Conservation (phyloP, 2,329 filamentous ascomycete genomes). For the Diaporthe batatas region DNA sequence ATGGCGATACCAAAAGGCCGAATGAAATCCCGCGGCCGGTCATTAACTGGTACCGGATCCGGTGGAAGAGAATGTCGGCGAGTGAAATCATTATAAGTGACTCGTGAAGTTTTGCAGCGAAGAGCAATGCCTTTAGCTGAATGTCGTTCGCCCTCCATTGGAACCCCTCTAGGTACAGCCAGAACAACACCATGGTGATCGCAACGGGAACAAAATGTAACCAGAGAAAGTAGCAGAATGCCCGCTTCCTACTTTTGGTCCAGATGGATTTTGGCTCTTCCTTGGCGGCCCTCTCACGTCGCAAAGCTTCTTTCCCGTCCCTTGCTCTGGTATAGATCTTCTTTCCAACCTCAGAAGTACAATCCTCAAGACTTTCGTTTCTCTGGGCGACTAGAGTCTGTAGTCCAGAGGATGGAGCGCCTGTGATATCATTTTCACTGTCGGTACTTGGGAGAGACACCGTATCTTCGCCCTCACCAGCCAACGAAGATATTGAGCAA, state of each 20-base stretch:
- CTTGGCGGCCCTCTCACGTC: too few species aligned
- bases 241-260: not conserved
- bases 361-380: too few species aligned
- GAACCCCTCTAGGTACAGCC: not conserved
- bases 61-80: slow-evolving; percentile 5
- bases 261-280: not conserved
- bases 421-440: not conserved
- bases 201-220: not conserved
- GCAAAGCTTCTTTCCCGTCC: not conserved
- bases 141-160: slow-evolving; percentile 2
- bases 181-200: not conserved
- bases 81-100: not conserved
- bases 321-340: not conserved
- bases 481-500: not conserved
- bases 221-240: not conserved
- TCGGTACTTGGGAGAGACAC: not conserved
- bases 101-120: slow-evolving; percentile 5
- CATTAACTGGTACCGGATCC: not conserved
- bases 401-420: not conserved
- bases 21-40: not conserved
- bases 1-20: not conserved
- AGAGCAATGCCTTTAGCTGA: not conserved
- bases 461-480: not conserved
- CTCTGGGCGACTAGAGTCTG: not conserved
- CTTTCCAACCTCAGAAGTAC: accelerated